These are phyloP conservation scores for Xylariales sp. DNA, from an alignment of 2,329 filamentous ascomycete species.

Conservation along the genomic window DNA sequence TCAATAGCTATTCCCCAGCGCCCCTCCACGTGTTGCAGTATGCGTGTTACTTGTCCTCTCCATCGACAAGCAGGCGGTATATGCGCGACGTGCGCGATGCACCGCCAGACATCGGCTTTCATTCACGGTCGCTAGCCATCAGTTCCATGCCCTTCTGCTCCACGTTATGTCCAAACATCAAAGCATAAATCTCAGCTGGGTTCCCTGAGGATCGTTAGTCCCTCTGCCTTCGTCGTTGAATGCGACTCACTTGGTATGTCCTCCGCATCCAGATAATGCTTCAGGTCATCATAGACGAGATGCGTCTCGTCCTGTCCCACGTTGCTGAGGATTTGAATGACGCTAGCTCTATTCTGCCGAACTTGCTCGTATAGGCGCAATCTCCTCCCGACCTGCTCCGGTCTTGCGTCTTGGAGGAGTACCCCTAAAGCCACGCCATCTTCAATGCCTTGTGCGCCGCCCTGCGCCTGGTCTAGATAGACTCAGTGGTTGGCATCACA, in stretches of 20 bases:
- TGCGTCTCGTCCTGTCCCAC: slow-evolving; percentile 19
- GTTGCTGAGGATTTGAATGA: slow-evolving; percentile 25
- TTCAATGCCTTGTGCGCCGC: slow-evolving; percentile 31
- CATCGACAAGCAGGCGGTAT: too few species aligned
- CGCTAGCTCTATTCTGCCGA: slow-evolving; percentile 20
- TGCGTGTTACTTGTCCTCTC: too few species aligned
- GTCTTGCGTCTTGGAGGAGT: slow-evolving; percentile 19
- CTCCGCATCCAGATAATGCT: neutral
- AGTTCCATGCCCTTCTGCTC: too few species aligned
- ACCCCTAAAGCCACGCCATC: slow-evolving; percentile 29
- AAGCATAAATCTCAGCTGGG: neutral
- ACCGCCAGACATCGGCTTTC: too few species aligned
- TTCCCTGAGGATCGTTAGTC: neutral
- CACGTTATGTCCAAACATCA: neutral
- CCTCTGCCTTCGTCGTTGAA: neutral
- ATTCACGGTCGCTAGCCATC: too few species aligned
- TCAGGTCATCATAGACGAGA: slow-evolving; percentile 3
- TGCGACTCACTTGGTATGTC: slow-evolving; percentile 3
- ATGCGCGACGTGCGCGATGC: too few species aligned
- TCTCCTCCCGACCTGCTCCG: slow-evolving; percentile 17
- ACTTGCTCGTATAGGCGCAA: slow-evolving; percentile 21
- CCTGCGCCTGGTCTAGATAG: slow-evolving; percentile 38
- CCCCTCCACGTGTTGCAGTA: too few species aligned
- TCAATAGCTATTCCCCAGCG: too few species aligned
- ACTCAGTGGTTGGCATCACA: neutral